These are phyloP conservation scores for Gaeumannomyces tritici DNA, from an alignment of 2,329 filamentous ascomycete genomes.

Conservation along the genomic window DNA sequence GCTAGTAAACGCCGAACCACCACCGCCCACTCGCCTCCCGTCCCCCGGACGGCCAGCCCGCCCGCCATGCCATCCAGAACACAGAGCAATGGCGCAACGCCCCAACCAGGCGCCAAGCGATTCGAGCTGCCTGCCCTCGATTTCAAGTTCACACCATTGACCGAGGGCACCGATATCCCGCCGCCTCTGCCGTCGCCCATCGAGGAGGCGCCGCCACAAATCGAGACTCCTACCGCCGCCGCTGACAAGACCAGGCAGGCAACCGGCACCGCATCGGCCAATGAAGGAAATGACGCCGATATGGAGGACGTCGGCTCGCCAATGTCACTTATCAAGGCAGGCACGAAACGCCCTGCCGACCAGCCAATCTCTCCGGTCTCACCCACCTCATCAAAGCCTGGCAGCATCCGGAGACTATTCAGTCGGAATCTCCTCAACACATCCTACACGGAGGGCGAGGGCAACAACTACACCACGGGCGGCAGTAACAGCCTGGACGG, in stretches of 20 bases:
- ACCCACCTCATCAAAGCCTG: slow-evolving; percentile 42
- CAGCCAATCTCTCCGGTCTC: slow-evolving; percentile 38
- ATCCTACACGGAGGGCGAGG: slow-evolving; percentile 39
- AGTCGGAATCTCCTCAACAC: slow-evolving; percentile 46
- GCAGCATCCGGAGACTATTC: slow-evolving; percentile 48
- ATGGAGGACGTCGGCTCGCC: slow-evolving; percentile 6
- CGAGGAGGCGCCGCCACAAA: slow-evolving; percentile 33
- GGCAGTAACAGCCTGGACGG: slow-evolving; percentile 14
- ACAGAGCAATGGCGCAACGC: slow-evolving; percentile 9
- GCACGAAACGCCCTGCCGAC: slow-evolving; percentile 39
- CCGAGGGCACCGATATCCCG: slow-evolving; percentile 51
- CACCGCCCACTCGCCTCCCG: not conserved
- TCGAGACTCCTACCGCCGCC: slow-evolving; percentile 28
- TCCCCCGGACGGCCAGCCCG: not conserved
- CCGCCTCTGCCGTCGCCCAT: slow-evolving; percentile 46
- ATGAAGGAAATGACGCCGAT: slow-evolving; percentile 29
- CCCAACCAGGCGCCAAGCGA: slow-evolving; percentile 14
- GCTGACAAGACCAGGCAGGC: slow-evolving; percentile 12
- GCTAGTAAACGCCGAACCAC: not conserved
- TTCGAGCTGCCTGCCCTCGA: slow-evolving; percentile 51
- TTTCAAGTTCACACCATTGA: slow-evolving; percentile 49
- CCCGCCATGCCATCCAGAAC: slow-evolving; percentile 17
- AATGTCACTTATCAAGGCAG: slow-evolving; percentile 18
- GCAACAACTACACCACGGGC: slow-evolving; percentile 16
- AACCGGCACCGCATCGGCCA: slow-evolving; percentile 17